These are phyloP conservation scores for Gastroboletus turbinatus DNA, from an alignment of 1,284 basidiomycete genomes.

Conservation along the genomic window DNA sequence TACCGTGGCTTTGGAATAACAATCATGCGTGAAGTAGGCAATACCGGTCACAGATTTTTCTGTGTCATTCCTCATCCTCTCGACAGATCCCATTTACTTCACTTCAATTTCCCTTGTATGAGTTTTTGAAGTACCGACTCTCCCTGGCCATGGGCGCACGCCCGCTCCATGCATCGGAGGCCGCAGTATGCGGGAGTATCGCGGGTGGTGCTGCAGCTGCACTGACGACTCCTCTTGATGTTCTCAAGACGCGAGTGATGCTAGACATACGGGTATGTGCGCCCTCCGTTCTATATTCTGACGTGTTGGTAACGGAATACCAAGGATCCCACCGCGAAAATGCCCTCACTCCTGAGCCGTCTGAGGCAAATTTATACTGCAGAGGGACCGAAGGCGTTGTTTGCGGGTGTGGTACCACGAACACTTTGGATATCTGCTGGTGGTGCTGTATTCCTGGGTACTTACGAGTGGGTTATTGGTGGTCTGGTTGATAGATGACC, in stretches of 20 bases:
- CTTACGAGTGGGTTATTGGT: constrained; percentile 75
- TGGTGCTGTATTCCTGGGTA: constrained; percentile 94
- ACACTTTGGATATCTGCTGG: constrained; percentile 96
- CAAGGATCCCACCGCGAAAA: constrained; percentile 49
- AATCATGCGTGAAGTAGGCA: constrained; percentile 72
- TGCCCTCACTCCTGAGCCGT: constrained; percentile 57
- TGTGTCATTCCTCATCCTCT: constrained; percentile 4
- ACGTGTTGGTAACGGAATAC: neutral
- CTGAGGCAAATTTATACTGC: constrained; percentile 64
- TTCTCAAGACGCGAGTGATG: constrained; percentile 98
- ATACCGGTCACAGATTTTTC: neutral
- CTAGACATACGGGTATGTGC: constrained; percentile 74
- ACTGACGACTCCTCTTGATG: constrained; percentile 92
- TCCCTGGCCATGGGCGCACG: constrained; percentile 52
- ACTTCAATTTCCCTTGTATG: constrained; percentile 96
- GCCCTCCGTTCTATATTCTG: neutral
- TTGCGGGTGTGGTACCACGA: constrained; percentile 86
- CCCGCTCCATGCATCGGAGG: constrained; percentile 77
- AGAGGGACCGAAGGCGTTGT: constrained; percentile 81
- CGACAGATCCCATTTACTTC: constrained; percentile 94
- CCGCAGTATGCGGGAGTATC: constrained; percentile 88
- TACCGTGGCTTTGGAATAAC: constrained; percentile 82
- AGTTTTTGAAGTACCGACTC: constrained; percentile 75
- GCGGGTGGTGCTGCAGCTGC: constrained; percentile 91
- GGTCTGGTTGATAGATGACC: constrained; percentile 17